A percentile compares a stretch with the other conserved stretches of the same genome.
phyloP scores from a whole-genome alignment of 2,329 filamentous ascomycete species.

The Chaetothyriales sp. region DNA sequence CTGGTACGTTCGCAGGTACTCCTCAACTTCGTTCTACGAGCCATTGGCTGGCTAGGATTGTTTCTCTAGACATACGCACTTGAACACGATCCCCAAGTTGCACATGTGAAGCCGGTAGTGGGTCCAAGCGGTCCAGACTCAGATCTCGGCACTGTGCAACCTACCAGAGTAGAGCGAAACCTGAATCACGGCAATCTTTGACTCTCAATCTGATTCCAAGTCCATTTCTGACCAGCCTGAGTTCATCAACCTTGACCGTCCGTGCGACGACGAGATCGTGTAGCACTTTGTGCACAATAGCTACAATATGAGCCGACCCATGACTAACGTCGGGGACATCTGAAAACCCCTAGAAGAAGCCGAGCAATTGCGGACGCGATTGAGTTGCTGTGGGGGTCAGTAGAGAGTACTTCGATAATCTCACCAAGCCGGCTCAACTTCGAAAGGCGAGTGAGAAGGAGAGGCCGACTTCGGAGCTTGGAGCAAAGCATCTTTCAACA shows the following conservation, averaged over 20 bases:
- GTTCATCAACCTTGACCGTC: constrained; percentile 34
- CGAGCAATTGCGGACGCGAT: constrained; percentile 10
- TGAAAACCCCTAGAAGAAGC: constrained; percentile 14
- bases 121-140: constrained; percentile 12
- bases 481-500: neutral
- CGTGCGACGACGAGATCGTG: constrained; percentile 45
- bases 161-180: constrained; percentile 11
- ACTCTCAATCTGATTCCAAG: constrained; percentile 2
- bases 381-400: constrained; percentile 26
- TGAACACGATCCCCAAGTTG: too few species aligned
- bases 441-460: constrained; percentile 4
- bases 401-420: constrained; percentile 22
- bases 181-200: constrained; percentile 2
- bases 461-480: neutral
- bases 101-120: constrained; percentile 7
- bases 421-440: constrained; percentile 23
- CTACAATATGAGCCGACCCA: constrained; percentile 35
- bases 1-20: constrained; percentile 40
- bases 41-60: constrained; percentile 32
- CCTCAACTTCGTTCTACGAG: constrained; percentile 36
- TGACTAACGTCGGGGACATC: constrained; percentile 39
- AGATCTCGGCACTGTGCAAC: constrained; percentile 13
- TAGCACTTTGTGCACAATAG: constrained; percentile 42
- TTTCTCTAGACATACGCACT: constrained; percentile 37
- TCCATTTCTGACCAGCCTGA: neutral